phyloP scores from a whole-genome alignment of 176 grass and related monocot genomes.

The Bothriochloa decipiens region DNA sequence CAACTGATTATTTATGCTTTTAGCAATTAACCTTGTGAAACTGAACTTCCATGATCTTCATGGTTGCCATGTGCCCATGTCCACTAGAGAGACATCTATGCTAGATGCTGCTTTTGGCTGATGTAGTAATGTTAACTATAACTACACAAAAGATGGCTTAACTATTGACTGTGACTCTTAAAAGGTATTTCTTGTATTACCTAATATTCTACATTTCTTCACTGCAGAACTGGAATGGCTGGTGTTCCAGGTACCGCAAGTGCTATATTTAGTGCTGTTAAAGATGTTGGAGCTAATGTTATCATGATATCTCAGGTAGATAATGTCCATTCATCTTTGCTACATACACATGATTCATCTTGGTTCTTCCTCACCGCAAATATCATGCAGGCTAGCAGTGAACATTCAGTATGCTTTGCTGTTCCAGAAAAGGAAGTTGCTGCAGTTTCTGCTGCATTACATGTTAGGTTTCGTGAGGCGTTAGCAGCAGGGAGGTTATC shows the following conservation, averaged over 20 bases:
- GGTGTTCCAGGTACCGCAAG: constrained; percentile 96
- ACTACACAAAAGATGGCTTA: background rate
- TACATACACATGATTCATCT: constrained; percentile 34
- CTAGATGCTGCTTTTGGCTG: constrained; percentile 9
- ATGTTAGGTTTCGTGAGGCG: constrained; percentile 76
- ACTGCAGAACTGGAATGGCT: constrained; percentile 97
- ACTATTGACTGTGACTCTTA: constrained; percentile 24
- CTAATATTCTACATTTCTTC: constrained; percentile 35
- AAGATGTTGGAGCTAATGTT: constrained; percentile 98
- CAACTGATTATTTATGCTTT: constrained; percentile 18
- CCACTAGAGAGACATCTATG: constrained; percentile 4
- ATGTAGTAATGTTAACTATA: constrained; percentile 8
- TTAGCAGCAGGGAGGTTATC: constrained; percentile 91
- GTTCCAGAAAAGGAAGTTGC: constrained; percentile 93
- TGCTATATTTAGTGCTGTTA: constrained; percentile 84
- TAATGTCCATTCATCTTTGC: constrained; percentile 22
- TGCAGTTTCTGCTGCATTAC: constrained; percentile 76
- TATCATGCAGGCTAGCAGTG: constrained; percentile 85
- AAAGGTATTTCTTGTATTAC: constrained; percentile 28
- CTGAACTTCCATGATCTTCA: constrained; percentile 3
- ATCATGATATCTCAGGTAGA: constrained; percentile 99
- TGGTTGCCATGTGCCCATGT: too few species aligned
- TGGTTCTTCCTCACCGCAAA: constrained; percentile 46
- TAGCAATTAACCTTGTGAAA: constrained; percentile 16
- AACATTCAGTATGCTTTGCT: constrained; percentile 98